Percentiles rank a stretch among this genome's conserved stretches.
Evolutionary conservation across 805 yeast species (phyloP).

Genomic region (Wickerhamiella cacticola): DNA sequence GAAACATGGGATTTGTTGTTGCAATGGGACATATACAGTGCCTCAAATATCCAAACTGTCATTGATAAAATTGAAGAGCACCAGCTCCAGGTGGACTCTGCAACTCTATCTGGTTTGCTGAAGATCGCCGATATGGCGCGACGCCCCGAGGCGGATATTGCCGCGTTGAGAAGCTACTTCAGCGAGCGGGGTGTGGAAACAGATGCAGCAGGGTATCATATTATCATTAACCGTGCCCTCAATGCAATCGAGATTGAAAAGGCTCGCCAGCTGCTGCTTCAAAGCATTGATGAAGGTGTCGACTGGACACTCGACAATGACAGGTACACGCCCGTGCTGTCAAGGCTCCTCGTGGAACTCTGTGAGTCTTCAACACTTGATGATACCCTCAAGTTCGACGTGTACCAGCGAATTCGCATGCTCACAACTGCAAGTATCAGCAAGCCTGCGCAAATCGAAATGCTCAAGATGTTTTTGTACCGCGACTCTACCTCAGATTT

Average conservation of each 20-base stretch:
- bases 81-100: slow-evolving; percentile 21
- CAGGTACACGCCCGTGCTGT: slow-evolving; percentile 20
- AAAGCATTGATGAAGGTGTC: slow-evolving; percentile 31
- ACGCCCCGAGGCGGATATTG: slow-evolving; percentile 20
- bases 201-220: slow-evolving; percentile 31
- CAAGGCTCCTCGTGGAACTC: slow-evolving; percentile 25
- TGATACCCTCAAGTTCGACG: slow-evolving; percentile 24
- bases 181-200: slow-evolving; percentile 28
- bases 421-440: slow-evolving; percentile 31
- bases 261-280: slow-evolving; percentile 30
- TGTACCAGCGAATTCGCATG: slow-evolving; percentile 35
- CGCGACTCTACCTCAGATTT: slow-evolving; percentile 33
- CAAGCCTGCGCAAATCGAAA: slow-evolving; percentile 31
- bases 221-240: slow-evolving; percentile 30
- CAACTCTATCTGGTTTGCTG: slow-evolving; percentile 23
- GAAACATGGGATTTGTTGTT: slow-evolving; percentile 30
- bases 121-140: slow-evolving; percentile 24
- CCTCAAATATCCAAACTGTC: slow-evolving; percentile 14
- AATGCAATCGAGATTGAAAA: slow-evolving; percentile 22
- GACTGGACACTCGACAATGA: slow-evolving; percentile 35
- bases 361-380: slow-evolving; percentile 25
- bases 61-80: slow-evolving; percentile 17
- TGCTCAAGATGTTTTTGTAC: slow-evolving; percentile 31
- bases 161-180: slow-evolving; percentile 25
- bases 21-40: slow-evolving; percentile 28